A percentile compares a stretch with the other conserved stretches of the same genome.
Conservation (phyloP, 805 yeast genomes). For the Yarrowia sp. region DNA sequence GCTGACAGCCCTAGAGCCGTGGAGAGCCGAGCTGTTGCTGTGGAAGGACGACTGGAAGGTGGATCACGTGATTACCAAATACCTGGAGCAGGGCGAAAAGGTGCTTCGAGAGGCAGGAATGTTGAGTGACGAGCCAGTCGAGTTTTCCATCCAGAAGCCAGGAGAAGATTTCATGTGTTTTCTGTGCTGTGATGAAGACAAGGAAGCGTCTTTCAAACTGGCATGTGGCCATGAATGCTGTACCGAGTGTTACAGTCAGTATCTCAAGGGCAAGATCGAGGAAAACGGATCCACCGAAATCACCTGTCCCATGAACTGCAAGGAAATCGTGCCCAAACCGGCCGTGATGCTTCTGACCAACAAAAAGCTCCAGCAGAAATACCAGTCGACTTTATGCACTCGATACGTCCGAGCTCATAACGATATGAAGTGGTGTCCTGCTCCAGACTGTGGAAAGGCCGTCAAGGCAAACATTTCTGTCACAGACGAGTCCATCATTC, state of each 20-base stretch:
- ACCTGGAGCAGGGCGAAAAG: conserved; percentile 17
- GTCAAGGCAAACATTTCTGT: conserved; percentile 62
- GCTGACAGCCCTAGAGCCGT: conserved; percentile 33
- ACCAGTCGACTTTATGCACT: conserved; percentile 46
- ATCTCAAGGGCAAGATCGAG: conserved; percentile 56
- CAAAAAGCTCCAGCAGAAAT: conserved; percentile 44
- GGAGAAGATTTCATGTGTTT: conserved; percentile 57
- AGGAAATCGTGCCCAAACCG: conserved; percentile 50
- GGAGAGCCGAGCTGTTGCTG: conserved; percentile 22
- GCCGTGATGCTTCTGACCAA: conserved; percentile 52
- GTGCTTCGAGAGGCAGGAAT: conserved; percentile 33
- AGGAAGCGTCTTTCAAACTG: conserved; percentile 56
- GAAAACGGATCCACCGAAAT: conserved; percentile 54
- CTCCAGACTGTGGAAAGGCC: conserved; percentile 74
- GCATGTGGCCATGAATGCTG: conserved; percentile 80
- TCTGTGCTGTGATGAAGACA: conserved; percentile 73
- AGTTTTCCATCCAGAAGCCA: conserved; percentile 40
- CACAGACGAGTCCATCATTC: conserved; percentile 42
- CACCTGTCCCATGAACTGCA: conserved; percentile 69
- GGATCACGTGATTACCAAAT: conserved; percentile 36
- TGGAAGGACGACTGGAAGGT: conserved; percentile 39
- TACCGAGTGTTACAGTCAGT: conserved; percentile 67
- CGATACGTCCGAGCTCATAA: conserved; percentile 61
- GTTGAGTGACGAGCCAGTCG: conserved; percentile 44
- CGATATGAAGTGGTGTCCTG: conserved; percentile 78